Evolutionary conservation across 1,284 basidiomycete genomes (phyloP), one percentile per base, ranked within the genome.

Genomic region (Cystobasidiaceae sp.): DNA sequence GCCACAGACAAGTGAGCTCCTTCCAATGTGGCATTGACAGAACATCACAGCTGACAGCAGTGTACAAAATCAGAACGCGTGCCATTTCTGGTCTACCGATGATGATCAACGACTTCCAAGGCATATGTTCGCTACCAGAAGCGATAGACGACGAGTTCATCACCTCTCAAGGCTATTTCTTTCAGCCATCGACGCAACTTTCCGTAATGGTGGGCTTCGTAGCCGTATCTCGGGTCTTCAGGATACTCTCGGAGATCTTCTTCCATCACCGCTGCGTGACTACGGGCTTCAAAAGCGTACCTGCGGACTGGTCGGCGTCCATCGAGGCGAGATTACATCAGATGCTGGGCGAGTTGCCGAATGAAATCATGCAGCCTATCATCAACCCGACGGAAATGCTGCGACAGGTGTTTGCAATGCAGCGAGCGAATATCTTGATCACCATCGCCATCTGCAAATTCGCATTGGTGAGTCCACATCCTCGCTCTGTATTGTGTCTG

Each of bases 71-170:
- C 68, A 77, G 76, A 52, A 77, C 77, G 17, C 71, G 76, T 8
- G 75, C 76, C 1, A 76, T 76, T 23, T 73, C 74, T 0, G 77
- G 76, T 28, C 71, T 74, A 39, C 77, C 77, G 0, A 76, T 77
- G 74, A 71, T 77, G 15, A 73, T 78, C 68, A 77, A 76, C 72
- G 76, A 77, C 63, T 77, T 76, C 54, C 76, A 78, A 72, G 75
- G 76, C 33, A 71, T 75, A 0, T 75, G 73, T 48, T 74, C 74
- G 1, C 71, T 75, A 28, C 77, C 77, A 15, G 74, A 74, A 55
- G 72, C 73, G 0, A 71, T 74, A 33, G 77, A 78, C 63, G 77
- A 78, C 70, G 76, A 78, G 21, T 75, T 76, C 56, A 77, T 78
- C 52, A 78, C 76, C 0, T 73, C 76, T 8, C 75, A 76, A 70